Conservation (phyloP, 345 rosid genomes). For the Ceriops decandra region DNA sequence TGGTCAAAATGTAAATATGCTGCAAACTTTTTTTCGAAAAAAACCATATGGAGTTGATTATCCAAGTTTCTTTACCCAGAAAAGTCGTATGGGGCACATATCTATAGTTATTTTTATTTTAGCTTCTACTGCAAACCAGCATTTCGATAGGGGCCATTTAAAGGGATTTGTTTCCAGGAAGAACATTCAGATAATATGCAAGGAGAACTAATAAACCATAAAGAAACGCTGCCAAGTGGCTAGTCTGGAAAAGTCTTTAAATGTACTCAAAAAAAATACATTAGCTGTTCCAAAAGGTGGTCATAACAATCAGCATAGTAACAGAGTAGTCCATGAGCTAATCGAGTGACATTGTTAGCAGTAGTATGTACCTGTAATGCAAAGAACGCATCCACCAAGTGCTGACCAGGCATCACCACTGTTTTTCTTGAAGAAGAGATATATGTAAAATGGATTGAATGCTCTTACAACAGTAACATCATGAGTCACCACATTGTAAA, state of each 20-base stretch:
- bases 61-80: not conserved
- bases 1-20: not conserved
- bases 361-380: constrained; percentile 67
- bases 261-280: not conserved
- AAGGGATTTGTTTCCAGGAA: not conserved
- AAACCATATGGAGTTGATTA: not conserved
- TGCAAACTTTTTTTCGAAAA: not conserved
- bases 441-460: constrained; percentile 74
- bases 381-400: constrained; percentile 94
- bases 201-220: not conserved
- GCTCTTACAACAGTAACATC: constrained; percentile 71
- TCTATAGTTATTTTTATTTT: not conserved
- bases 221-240: not conserved
- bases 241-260: not conserved
- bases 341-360: constrained; percentile 2
- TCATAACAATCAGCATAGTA: not conserved
- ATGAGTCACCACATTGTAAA: constrained; percentile 64
- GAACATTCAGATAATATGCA: not conserved
- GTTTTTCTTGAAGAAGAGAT: constrained; percentile 79
- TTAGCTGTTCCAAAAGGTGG: not conserved
- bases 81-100: not conserved
- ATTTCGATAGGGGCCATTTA: not conserved
- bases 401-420: constrained; percentile 75
- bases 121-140: not conserved
- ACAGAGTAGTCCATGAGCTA: not conserved